Conservation (phyloP, 2,329 filamentous ascomycete genomes). For the Teratosphaeria gauchensis region DNA sequence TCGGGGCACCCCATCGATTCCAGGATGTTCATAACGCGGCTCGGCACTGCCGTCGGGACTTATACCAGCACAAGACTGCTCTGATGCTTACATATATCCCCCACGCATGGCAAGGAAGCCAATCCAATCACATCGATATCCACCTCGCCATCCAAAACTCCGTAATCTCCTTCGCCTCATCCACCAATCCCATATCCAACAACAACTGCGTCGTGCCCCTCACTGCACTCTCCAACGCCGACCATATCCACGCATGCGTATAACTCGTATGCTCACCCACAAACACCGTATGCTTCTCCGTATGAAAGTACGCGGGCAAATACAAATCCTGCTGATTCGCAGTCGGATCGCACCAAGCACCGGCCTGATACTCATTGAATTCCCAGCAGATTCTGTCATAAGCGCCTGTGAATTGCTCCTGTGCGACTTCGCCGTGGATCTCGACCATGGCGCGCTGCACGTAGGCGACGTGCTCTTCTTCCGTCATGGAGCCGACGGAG, state of each 20-base stretch:
- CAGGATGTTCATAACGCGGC: no score
- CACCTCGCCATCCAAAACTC: conserved; percentile 61
- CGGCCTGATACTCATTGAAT: conserved; percentile 50
- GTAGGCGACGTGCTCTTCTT: conserved; percentile 53
- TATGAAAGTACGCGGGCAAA: conserved; percentile 63
- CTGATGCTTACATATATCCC: no score
- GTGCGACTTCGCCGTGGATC: conserved; percentile 53
- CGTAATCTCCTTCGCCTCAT: conserved; percentile 57
- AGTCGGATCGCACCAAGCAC: conserved; percentile 49
- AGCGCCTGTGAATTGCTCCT: conserved; percentile 54
- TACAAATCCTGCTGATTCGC: conserved; percentile 59
- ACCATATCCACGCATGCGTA: conserved; percentile 62
- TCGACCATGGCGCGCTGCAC: conserved; percentile 57
- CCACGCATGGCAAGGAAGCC: no score
- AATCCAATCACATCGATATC: conserved; percentile 39
- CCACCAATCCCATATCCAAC: conserved; percentile 55
- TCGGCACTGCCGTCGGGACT: no score
- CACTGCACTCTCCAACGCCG: conserved; percentile 58
- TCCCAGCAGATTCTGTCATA: conserved; percentile 59
- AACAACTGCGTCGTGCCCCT: conserved; percentile 55
- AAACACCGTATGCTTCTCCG: conserved; percentile 59
- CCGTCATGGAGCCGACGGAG: conserved; percentile 40
- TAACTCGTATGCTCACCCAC: conserved; percentile 56
- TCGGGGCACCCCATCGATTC: no score
- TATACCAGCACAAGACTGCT: no score